Conservation (phyloP, 257 asterid species). For the Jasminum sambac region DNA sequence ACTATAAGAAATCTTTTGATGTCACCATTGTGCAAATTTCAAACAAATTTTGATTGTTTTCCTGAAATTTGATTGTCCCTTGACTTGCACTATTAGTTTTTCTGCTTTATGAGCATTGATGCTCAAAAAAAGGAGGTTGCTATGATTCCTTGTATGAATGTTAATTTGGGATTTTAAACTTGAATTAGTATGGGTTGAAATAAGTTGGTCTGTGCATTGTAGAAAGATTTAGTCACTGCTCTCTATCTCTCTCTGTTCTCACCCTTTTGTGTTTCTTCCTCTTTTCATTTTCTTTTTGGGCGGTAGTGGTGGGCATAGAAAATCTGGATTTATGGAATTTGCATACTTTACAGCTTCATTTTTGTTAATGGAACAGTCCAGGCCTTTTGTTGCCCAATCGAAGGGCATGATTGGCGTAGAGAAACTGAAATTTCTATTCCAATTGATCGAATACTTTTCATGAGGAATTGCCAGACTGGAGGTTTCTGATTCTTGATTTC, state of each 20-base stretch:
- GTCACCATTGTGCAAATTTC: slow-evolving; percentile 1
- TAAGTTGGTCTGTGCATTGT: neutral
- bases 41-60: neutral
- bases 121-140: neutral
- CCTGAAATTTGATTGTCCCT: neutral
- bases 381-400: neutral
- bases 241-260: neutral
- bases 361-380: neutral
- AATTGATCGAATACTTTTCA: neutral
- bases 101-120: neutral
- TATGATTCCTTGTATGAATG: neutral
- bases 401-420: neutral
- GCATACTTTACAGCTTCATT: neutral
- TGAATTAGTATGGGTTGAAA: neutral
- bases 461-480: neutral
- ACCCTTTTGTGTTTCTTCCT: no score
- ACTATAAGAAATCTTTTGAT: neutral
- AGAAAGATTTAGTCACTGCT: neutral
- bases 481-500: slow-evolving; percentile 10
- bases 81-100: neutral
- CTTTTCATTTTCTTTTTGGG: no score
- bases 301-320: no score
- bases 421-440: neutral
- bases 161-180: neutral
- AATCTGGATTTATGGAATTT: neutral